Percentiles rank a stretch among this genome's conserved stretches.
These are phyloP conservation scores for Silene noctiflora DNA, from an alignment of 179 eudicot genomes.

Conservation along the genomic window DNA sequence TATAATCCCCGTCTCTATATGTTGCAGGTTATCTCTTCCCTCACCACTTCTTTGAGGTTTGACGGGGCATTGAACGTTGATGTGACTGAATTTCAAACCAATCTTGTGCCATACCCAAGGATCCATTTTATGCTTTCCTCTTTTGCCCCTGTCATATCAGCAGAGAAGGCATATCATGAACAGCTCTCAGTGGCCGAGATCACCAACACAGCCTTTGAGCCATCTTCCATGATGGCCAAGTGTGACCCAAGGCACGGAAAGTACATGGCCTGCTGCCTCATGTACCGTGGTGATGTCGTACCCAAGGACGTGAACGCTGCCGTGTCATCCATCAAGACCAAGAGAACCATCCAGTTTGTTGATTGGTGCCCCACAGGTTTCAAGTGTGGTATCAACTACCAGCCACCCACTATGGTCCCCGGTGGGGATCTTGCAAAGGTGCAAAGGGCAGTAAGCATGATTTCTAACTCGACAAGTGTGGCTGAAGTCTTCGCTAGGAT, in stretches of 20 bases:
- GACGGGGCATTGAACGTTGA: constrained; percentile 43
- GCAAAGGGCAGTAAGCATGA: constrained; percentile 45
- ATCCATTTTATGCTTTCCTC: constrained; percentile 43
- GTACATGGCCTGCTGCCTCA: constrained; percentile 46
- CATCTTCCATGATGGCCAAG: constrained; percentile 40
- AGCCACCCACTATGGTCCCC: constrained; percentile 41
- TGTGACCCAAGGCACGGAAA: constrained; percentile 45
- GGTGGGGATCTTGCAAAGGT: constrained; percentile 47
- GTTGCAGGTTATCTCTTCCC: constrained; percentile 38
- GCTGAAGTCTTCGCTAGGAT: constrained; percentile 43
- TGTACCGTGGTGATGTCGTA: constrained; percentile 49
- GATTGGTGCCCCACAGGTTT: constrained; percentile 47
- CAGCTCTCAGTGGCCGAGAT: constrained; percentile 39
- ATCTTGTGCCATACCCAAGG: constrained; percentile 39
- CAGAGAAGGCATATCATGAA: constrained; percentile 38
- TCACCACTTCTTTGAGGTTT: constrained; percentile 38
- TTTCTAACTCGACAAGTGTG: constrained; percentile 41
- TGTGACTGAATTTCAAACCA: constrained; percentile 37
- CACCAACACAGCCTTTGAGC: constrained; percentile 40
- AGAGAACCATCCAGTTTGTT: constrained; percentile 41
- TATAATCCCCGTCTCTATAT: background rate
- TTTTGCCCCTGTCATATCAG: constrained; percentile 38
- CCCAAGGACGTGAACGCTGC: constrained; percentile 44
- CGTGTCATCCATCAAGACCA: constrained; percentile 39
- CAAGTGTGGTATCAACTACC: constrained; percentile 46